Evolutionary conservation across 192 early-diverging fungal genomes (phyloP), one percentile per base, ranked within the genome.

Genomic region (Gryganskiella cystojenkinii): DNA sequence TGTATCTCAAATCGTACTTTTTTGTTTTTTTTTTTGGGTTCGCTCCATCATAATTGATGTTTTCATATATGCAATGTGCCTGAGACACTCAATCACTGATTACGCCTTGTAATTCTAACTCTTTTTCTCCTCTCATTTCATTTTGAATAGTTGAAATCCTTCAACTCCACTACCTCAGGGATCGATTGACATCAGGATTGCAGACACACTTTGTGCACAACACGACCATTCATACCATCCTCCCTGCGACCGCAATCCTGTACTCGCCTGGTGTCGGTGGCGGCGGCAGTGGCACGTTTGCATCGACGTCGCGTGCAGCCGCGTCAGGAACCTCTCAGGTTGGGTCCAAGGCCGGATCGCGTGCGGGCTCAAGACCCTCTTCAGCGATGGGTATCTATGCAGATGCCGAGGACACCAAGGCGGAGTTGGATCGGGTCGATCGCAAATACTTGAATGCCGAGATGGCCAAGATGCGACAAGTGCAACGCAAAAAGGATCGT

Each of bases 171-270:
- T 78, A 50, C 34, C 27, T 78, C 17, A 45, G 74, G 10, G 66
- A 78, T 2, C 66, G 74, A 6, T 31, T 78, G 30, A 64, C 66
- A 4, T 69, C 74, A 9, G 74, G 74, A 10, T 28, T 78, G 3
- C 74, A 78, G 20, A 78, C 74, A 5, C 74, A 78, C n/a, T 78
- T 78, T 58, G 74, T 78, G 13, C 61, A 78, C 19, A 78, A 78
- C 53, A 78, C 66, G 33, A 64, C 68, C 61, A 78, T 78, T n/a
- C 74, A 78, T 54, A 67, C 74, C 10, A 57, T 69, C 14, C 66
- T 78, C 0, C 74, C 74, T 9, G 35, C 24, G 0, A 78, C 74
- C 1, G 74, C 74, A 0, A 69, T 78, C 28, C 22, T 78, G 56
- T 78, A 78, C 19, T 68, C 74, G 4, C 74, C 74, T 27, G 61